A percentile compares a stretch with the other conserved stretches of the same genome.
Evolutionary conservation across 106 monocot species (phyloP).

Genomic region (Gastrodia elata): DNA sequence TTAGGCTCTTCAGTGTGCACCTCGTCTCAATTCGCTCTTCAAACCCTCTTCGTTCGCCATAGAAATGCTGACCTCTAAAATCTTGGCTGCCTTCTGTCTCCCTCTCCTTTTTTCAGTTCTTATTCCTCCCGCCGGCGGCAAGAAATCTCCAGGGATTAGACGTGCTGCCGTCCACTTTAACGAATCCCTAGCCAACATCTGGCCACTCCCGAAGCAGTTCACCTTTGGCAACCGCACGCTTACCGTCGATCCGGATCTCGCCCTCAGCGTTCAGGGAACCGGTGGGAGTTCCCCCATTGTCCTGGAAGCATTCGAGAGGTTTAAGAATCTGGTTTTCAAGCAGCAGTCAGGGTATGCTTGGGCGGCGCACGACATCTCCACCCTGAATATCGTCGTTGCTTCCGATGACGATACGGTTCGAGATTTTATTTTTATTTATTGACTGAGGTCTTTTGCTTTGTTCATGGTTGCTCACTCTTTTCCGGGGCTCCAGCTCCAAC

Average conservation of each 20-base stretch:
- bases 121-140: background rate
- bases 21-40: background rate
- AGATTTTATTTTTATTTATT: background rate
- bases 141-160: slow-evolving; percentile 4
- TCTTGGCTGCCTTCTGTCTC: background rate
- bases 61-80: background rate
- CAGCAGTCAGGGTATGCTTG: slow-evolving; percentile 16
- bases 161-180: slow-evolving; percentile 6
- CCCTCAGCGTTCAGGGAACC: slow-evolving; percentile 24
- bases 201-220: slow-evolving; percentile 71
- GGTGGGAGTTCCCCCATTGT: slow-evolving; percentile 32
- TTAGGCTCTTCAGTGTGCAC: background rate
- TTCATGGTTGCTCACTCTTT: background rate
- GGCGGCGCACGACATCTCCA: slow-evolving; percentile 33
- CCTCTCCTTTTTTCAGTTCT: slow-evolving; percentile 1
- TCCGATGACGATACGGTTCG: slow-evolving; percentile 75
- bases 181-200: slow-evolving; percentile 43
- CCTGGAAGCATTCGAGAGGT: slow-evolving; percentile 68
- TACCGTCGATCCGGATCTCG: slow-evolving; percentile 58
- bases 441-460: background rate
- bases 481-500: slow-evolving; percentile 39
- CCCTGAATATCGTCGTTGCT: slow-evolving; percentile 45
- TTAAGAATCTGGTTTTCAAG: slow-evolving; percentile 47
- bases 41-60: background rate
- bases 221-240: slow-evolving; percentile 40